A percentile compares a stretch with the other conserved stretches of the same genome.
Evolutionary conservation across 345 rosid genomes (phyloP).

Genomic region (Salix koriyanagi): DNA sequence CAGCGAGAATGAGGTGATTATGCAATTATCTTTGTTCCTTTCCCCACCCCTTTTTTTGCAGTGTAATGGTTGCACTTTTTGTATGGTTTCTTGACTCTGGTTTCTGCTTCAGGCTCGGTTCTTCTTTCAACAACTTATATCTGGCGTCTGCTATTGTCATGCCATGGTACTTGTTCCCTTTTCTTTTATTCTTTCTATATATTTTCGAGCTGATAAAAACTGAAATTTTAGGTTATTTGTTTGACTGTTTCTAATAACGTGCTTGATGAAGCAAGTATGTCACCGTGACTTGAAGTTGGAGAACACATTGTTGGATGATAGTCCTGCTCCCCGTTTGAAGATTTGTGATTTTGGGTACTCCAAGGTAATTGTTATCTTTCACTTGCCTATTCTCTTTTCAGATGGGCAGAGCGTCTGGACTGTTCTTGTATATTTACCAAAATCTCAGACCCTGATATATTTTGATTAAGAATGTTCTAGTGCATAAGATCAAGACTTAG

Average conservation of each 20-base stretch:
- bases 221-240: neutral
- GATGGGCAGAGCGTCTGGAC: too few relatives aligned
- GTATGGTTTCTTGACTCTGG: neutral
- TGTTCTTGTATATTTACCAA: too few relatives aligned
- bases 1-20: constrained; percentile 29
- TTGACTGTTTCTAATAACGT: neutral
- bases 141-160: constrained; percentile 34
- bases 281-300: constrained; percentile 39
- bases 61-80: neutral
- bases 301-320: constrained; percentile 32
- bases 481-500: too few relatives aligned
- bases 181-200: neutral
- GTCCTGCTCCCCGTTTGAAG: constrained; percentile 33
- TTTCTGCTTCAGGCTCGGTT: constrained; percentile 30
- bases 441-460: too few relatives aligned
- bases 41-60: too few relatives aligned
- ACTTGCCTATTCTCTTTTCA: neutral
- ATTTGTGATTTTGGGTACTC: constrained; percentile 37
- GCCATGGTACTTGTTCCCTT: constrained; percentile 22
- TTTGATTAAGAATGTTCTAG: too few relatives aligned
- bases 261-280: constrained; percentile 35
- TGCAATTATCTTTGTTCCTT: neutral
- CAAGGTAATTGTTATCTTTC: constrained; percentile 16
- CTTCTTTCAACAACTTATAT: constrained; percentile 35
- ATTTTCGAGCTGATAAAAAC: neutral